These are phyloP conservation scores for Chlorella vulgaris DNA, from an alignment of 139 green algal species.

Conservation along the genomic window DNA sequence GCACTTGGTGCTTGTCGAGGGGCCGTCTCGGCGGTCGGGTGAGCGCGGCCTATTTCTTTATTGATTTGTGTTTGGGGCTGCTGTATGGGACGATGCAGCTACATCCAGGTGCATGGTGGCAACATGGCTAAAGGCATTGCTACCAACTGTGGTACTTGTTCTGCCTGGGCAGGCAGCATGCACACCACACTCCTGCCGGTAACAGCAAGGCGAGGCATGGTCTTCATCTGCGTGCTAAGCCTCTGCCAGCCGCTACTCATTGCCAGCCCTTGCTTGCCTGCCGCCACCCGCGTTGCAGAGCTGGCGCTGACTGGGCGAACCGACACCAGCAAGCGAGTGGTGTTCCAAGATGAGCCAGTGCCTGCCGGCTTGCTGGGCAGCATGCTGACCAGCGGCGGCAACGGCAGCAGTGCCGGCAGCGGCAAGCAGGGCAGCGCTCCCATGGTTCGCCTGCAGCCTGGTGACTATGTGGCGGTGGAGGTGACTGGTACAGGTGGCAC, in stretches of 20 bases:
- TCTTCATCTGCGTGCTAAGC: neutral
- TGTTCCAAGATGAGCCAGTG: conserved; percentile 51
- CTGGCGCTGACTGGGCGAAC: conserved; percentile 62
- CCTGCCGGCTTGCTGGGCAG: conserved; percentile 20
- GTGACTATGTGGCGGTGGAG: conserved; percentile 71
- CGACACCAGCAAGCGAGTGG: conserved; percentile 73
- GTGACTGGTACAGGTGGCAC: conserved; percentile 38
- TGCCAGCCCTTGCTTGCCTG: neutral
- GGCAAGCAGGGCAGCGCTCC: neutral
- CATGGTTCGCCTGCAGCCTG: conserved; percentile 43
- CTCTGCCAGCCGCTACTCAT: neutral
- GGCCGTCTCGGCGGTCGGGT: conserved; percentile 43
- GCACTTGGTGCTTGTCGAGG: conserved; percentile 76
- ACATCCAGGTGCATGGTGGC: too few relatives aligned
- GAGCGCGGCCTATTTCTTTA: too few relatives aligned
- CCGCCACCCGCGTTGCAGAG: neutral
- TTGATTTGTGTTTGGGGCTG: neutral
- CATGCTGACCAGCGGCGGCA: neutral
- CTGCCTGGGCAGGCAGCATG: too few relatives aligned
- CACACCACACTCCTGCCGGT: too few relatives aligned
- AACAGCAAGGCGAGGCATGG: too few relatives aligned
- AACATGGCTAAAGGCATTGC: too few relatives aligned
- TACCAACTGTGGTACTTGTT: too few relatives aligned
- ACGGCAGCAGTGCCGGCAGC: neutral
- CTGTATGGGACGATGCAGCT: neutral